These are phyloP conservation scores for Calendula officinalis DNA, from an alignment of 129 eudicot species.

Conservation along the genomic window DNA sequence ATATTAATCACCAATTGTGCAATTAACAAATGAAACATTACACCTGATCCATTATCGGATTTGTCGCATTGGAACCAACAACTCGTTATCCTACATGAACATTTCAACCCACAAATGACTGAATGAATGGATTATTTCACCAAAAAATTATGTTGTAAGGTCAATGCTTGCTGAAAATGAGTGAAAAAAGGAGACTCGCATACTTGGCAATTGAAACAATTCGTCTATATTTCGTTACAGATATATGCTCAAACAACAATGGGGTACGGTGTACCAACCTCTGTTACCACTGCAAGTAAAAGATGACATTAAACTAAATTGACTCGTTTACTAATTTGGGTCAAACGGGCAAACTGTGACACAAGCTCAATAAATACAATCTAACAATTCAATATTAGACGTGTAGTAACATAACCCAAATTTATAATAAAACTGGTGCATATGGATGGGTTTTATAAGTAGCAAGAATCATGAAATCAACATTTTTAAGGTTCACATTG, in stretches of 20 bases:
- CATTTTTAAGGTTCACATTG: too few relatives aligned
- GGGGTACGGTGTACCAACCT: conserved; percentile 45
- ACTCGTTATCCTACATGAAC: conserved; percentile 75
- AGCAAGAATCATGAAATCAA: too few relatives aligned
- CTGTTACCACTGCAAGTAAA: conserved; percentile 67
- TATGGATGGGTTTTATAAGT: too few relatives aligned
- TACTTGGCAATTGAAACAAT: conserved; percentile 68
- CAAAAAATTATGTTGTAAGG: conserved; percentile 62
- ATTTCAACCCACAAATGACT: conserved; percentile 54
- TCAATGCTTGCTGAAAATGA: conserved; percentile 50
- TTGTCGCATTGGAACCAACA: conserved; percentile 65
- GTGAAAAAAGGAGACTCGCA: conserved; percentile 50
- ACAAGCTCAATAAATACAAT: too few relatives aligned
- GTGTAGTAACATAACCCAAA: too few relatives aligned
- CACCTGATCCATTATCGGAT: conserved; percentile 50
- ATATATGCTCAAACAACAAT: conserved; percentile 99
- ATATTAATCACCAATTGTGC: conserved; percentile 77
- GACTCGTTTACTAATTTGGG: too few relatives aligned
- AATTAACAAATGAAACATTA: conserved; percentile 76
- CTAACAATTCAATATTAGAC: too few relatives aligned
- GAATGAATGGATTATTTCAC: conserved; percentile 62
- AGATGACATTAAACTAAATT: neutral
- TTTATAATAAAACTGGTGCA: too few relatives aligned
- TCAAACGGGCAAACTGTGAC: too few relatives aligned
- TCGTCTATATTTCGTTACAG: conserved; percentile 81